Conservation (phyloP, 2,329 filamentous ascomycete species). For the Neofusicoccum kwambonambiense region DNA sequence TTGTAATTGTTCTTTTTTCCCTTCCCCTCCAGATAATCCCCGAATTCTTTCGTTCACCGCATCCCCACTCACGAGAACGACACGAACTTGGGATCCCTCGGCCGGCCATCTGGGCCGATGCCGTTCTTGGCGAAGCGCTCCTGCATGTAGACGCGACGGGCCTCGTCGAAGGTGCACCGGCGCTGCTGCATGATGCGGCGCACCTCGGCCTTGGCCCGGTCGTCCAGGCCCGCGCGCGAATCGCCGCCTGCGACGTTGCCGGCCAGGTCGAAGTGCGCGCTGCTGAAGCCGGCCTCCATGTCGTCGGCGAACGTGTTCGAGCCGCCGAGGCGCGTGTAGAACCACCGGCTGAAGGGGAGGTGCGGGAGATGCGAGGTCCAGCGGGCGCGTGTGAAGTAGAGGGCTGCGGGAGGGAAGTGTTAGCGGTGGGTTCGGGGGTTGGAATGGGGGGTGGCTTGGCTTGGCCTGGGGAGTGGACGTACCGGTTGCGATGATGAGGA, state of each 20-base stretch:
- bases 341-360: constrained; percentile 50
- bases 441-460: constrained; percentile 18
- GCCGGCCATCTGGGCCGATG: constrained; percentile 83
- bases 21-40: neutral
- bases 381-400: constrained; percentile 75
- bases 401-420: constrained; percentile 46
- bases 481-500: constrained; percentile 71
- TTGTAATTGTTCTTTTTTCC: neutral
- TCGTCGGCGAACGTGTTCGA: constrained; percentile 66
- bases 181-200: constrained; percentile 86
- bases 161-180: constrained; percentile 85
- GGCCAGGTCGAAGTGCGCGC: constrained; percentile 76
- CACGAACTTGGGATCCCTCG: constrained; percentile 91
- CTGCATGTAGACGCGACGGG: constrained; percentile 81
- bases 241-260: constrained; percentile 81
- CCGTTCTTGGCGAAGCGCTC: constrained; percentile 81
- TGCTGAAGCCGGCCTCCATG: constrained; percentile 83
- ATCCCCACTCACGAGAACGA: constrained; percentile 67
- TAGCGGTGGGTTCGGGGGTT: constrained; percentile 11
- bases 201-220: constrained; percentile 75
- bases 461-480: constrained; percentile 29
- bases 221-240: constrained; percentile 75
- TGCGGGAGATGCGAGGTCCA: constrained; percentile 70
- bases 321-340: constrained; percentile 73
- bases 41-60: neutral